phyloP scores from a whole-genome alignment of 116 monocot genomes.

The Cymodocea nodosa region DNA sequence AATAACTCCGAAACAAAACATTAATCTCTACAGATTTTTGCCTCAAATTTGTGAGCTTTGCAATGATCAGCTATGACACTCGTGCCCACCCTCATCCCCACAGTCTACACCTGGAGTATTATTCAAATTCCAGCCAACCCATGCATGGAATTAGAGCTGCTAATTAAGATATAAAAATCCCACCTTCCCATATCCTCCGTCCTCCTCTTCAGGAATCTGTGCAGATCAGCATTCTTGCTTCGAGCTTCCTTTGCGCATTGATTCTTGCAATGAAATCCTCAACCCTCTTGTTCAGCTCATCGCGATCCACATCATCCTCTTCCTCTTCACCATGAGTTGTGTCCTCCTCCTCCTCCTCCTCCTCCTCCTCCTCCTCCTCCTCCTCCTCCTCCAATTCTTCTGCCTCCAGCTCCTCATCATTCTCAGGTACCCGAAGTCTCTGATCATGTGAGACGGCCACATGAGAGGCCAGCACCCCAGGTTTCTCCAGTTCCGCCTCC shows the following conservation, averaged over 20 bases:
- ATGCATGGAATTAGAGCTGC: too few species aligned
- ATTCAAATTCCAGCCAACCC: too few species aligned
- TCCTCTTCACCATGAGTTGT: background rate
- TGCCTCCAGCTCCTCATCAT: background rate
- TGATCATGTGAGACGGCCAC: background rate
- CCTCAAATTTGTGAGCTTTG: too few species aligned
- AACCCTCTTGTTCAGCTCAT: conserved; percentile 42
- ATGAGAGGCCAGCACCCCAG: background rate
- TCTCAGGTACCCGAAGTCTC: background rate
- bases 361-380: background rate
- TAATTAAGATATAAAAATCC: too few species aligned
- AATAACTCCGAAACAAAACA: too few species aligned
- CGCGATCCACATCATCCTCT: conserved; percentile 4
- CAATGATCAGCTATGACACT: too few species aligned
- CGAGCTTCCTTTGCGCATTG: conserved; percentile 48
- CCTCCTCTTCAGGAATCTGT: background rate
- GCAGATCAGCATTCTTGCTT: conserved; percentile 26
- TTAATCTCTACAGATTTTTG: too few species aligned
- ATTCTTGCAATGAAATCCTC: conserved; percentile 68
- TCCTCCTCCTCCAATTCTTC: background rate
- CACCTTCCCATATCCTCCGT: too few species aligned
- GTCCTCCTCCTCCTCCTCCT: conserved; percentile 7
- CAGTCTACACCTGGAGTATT: too few species aligned
- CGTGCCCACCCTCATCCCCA: too few species aligned
- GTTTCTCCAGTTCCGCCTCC: background rate